Evolutionary conservation across 257 asterid species (phyloP), one percentile per base, ranked within the genome.

Genomic region (Ophiorrhiza pumila): DNA sequence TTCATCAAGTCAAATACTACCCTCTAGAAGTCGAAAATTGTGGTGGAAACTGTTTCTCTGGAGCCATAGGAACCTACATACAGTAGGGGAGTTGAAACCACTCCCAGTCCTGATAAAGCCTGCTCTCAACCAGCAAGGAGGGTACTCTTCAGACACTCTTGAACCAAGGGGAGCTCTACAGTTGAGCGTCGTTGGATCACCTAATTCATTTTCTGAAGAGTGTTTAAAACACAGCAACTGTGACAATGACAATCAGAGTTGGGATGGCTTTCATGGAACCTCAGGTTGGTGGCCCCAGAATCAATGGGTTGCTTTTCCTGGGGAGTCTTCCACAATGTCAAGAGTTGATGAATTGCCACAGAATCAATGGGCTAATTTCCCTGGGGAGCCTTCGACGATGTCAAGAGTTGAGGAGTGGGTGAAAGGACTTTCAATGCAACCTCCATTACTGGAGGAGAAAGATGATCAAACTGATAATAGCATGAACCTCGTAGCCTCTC

Each of bases 31-130:
- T 77, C 83, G 90, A 63, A 87, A 83, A 65, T 56, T 90, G 65
- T 87, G 96, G 96, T 85, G 96, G 96, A 88, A 85, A 72, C 65
- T 87, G 75, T 87, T 88, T 73, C 87, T 90, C 7, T 92, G 97
- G 97, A 92, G 93, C 83, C 96, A 87, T 76, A 82, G 92, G 78
- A 88, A 90, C 80, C 77, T 82, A 23, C 87, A 87, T 11, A 78
- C 50, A 71, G 14, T 77, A 53, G 69, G 70, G 31, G 62, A 67
- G 47, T 66, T 64, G n/a, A 77, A 77, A 72, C 78, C 77, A 29
- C 83, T 15, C 37, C 80, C 81, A 34, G 25, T 79, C 71, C 80
- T 73, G 50, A 68, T 15, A 65, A 77, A 80, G 66, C 81, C 64
- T 47, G 74, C 68, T 43, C 66, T 77, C 41, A 78, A 82, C 76